These are phyloP conservation scores for Dillenia suffruticosa DNA, from an alignment of 164 flowering plant species.

Conservation along the genomic window DNA sequence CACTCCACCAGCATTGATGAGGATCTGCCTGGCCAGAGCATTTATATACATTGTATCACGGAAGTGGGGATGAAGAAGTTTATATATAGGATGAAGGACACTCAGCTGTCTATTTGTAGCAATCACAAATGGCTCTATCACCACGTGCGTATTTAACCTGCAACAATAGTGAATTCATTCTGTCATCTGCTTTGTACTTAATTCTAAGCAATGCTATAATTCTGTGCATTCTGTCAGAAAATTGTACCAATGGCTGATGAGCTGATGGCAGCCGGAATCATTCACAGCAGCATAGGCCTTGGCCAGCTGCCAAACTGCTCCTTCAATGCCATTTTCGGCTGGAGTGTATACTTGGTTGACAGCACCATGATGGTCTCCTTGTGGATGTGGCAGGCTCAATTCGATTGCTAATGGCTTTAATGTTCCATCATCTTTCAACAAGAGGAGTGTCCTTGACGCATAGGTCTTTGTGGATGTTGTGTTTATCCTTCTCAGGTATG, in stretches of 20 bases:
- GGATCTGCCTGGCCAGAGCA: constrained; percentile 76
- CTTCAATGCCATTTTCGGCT: constrained; percentile 49
- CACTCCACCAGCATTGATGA: constrained; percentile 75
- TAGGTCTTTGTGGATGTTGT: constrained; percentile 63
- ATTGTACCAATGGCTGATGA: constrained; percentile 84
- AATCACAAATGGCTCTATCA: constrained; percentile 81
- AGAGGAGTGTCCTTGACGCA: constrained; percentile 70
- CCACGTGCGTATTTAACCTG: constrained; percentile 91
- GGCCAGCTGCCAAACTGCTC: constrained; percentile 80
- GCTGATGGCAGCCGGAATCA: constrained; percentile 90
- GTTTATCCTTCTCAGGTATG: constrained; percentile 71
- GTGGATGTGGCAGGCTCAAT: constrained; percentile 75
- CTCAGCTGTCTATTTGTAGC: constrained; percentile 82
- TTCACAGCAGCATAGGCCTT: constrained; percentile 89
- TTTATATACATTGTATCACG: constrained; percentile 87
- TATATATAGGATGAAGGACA: constrained; percentile 74
- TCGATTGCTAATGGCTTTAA: constrained; percentile 87
- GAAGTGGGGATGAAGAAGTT: constrained; percentile 86
- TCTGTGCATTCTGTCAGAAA: background rate
- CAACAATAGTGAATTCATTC: constrained; percentile 8
- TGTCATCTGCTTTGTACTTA: background rate
- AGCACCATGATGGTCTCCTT: constrained; percentile 63
- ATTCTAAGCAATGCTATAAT: background rate
- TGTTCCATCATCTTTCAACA: constrained; percentile 68
- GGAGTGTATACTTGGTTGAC: constrained; percentile 66